Conservation (phyloP, 2,329 filamentous ascomycete genomes). For the Ophiocordyceps sinensis region DNA sequence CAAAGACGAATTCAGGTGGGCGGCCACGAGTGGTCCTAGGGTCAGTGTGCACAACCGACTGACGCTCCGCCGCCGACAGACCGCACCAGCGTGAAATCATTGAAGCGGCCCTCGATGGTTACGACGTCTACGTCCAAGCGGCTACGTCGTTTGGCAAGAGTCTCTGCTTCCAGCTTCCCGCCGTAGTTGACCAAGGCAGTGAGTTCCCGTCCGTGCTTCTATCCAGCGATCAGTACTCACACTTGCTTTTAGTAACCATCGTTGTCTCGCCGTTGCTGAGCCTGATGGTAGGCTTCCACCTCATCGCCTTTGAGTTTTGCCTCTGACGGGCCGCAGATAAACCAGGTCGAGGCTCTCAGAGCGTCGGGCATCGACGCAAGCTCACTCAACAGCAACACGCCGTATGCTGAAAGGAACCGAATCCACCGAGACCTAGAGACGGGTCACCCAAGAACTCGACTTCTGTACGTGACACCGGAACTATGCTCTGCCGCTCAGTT, state of each 20-base stretch:
- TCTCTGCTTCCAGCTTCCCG: slow-evolving; percentile 82
- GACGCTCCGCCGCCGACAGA: slow-evolving; percentile 24
- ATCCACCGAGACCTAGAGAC: slow-evolving; percentile 75
- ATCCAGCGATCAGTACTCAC: slow-evolving; percentile 3
- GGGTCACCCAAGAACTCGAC: slow-evolving; percentile 67
- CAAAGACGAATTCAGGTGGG: slow-evolving; percentile 57
- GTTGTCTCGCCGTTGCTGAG: slow-evolving; percentile 82
- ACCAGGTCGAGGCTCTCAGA: slow-evolving; percentile 73
- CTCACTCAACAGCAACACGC: slow-evolving; percentile 75
- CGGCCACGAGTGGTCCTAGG: neutral
- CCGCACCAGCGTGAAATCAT: slow-evolving; percentile 84
- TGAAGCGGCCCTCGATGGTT: slow-evolving; percentile 59
- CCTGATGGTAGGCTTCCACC: slow-evolving; percentile 50
- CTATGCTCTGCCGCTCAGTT: slow-evolving; percentile 68
- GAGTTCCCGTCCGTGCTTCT: slow-evolving; percentile 19
- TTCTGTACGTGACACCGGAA: slow-evolving; percentile 91
- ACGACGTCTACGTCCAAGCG: slow-evolving; percentile 90
- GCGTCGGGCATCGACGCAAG: slow-evolving; percentile 64
- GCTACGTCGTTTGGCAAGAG: slow-evolving; percentile 87
- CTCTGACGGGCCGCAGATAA: slow-evolving; percentile 44
- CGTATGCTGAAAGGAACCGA: slow-evolving; percentile 44
- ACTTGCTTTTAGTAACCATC: slow-evolving; percentile 51
- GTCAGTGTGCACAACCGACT: neutral
- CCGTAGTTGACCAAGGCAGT: slow-evolving; percentile 78
- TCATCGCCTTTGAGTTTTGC: neutral